A percentile compares a stretch with the other conserved stretches of the same genome.
These are phyloP conservation scores for Apophysomyces ossiformis DNA, from an alignment of 371 early-diverging fungal genomes.

Conservation along the genomic window DNA sequence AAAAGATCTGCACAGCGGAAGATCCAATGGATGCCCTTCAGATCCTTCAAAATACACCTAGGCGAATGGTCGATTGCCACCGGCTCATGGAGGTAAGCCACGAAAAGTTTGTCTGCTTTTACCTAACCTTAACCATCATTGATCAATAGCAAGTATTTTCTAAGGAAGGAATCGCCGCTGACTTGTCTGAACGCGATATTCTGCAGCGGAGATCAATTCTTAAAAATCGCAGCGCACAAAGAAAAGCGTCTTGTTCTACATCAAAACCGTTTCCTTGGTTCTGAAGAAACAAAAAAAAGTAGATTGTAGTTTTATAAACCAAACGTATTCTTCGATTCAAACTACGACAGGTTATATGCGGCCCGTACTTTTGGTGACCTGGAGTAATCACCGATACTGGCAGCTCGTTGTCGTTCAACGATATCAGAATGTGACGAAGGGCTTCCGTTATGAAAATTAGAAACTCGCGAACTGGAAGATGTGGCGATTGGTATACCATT, in stretches of 20 bases:
- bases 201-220: constrained; percentile 14
- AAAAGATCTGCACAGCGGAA: constrained; percentile 55
- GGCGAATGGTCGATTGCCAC: constrained; percentile 69
- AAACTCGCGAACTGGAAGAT: constrained; percentile 28
- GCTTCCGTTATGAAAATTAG: constrained; percentile 30
- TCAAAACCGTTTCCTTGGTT: neutral
- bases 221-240: constrained; percentile 6
- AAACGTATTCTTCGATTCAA: too few relatives aligned
- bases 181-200: constrained; percentile 16
- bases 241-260: neutral
- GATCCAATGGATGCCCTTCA: constrained; percentile 69
- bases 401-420: constrained; percentile 34
- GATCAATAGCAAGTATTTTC: constrained; percentile 15
- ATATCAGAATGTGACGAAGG: constrained; percentile 31
- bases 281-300: neutral
- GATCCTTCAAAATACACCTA: constrained; percentile 67
- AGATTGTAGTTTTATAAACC: neutral
- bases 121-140: neutral
- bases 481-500: constrained; percentile 20
- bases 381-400: constrained; percentile 32
- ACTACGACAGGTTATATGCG: neutral
- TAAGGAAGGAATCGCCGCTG: constrained; percentile 9
- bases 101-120: neutral
- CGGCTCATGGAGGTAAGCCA: constrained; percentile 61
- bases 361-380: constrained; percentile 3